Evolutionary conservation across 139 green algal genomes (phyloP), one percentile per base, ranked within the genome.

Genomic region (Closterium sp.): DNA sequence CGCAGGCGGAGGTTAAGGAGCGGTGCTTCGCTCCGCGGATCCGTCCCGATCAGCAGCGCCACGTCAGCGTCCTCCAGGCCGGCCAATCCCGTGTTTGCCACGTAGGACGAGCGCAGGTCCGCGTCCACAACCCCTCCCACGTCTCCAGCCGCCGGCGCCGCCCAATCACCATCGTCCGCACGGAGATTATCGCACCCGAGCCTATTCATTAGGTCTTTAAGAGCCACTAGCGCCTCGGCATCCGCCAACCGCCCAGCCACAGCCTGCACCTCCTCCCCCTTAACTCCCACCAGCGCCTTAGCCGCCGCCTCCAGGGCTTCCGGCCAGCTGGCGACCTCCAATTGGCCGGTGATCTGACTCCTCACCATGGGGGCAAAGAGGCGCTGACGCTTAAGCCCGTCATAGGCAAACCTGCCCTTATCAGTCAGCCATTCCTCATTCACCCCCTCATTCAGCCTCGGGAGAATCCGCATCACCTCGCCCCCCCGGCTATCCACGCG

Each of bases 391-490:
- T 97, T 97, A 55, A 99, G 96, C 9, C 95, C 98, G 92, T 99
- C 98, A 92, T 98, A 99, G 93, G 98, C 96, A 94, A 99, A 99
- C 88, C 98, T 96, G 2, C 94, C 96, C 94, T 99, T 99, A 96
- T 99, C 98, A 12, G 92, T 96, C 90, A 99, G 96, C 98, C 98
- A 99, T 95, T 99, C 98, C 97, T 99, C 98, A 90, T 99, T 99
- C 7, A 99, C 96, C 0, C 93, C 95, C 93, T 99, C 98, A 91
- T 99, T 99, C 43, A 98, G 90, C 3, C 97, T 95, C 0, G 98
- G 97, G 55, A 97, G 92, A 81, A 99, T 97, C 94, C 98, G 97
- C 96, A 99, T 98, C 28, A 97, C 95, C 95, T 99, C 97, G 16
- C 92, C 84, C 8, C 97, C 97, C 4, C 97, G 91, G 86, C 91